Evolutionary conservation across 2,329 filamentous ascomycete genomes (phyloP).

Genomic region (Leptographium flavum): DNA sequence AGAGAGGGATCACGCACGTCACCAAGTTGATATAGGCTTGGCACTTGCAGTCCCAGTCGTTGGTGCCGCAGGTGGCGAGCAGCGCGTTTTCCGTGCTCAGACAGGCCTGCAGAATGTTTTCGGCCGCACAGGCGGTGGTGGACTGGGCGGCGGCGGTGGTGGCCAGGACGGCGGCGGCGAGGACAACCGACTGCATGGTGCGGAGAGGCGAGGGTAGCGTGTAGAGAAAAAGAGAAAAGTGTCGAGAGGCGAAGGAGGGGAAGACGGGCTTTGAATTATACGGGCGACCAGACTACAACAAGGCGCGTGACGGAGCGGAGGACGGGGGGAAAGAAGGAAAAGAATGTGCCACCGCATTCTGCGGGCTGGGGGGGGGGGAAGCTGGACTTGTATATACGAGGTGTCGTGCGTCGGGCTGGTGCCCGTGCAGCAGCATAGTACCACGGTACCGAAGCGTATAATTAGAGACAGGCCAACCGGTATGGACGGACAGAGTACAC

Average conservation of each 20-base stretch:
- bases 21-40: slow-evolving; percentile 27
- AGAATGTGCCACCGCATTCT: background rate
- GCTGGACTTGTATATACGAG: no score
- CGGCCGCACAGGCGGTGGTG: slow-evolving; percentile 8
- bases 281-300: no score
- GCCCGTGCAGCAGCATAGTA: no score
- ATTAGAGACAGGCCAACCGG: no score
- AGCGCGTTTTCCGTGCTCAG: slow-evolving; percentile 21
- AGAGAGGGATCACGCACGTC: slow-evolving; percentile 24
- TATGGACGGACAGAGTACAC: no score
- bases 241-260: background rate
- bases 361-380: no score
- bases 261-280: no score
- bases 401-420: no score
- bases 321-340: background rate
- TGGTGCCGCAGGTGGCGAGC: slow-evolving; percentile 21
- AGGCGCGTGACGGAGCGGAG: background rate
- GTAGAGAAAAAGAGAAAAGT: background rate
- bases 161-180: slow-evolving; percentile 4
- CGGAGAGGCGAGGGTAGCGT: background rate
- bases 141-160: slow-evolving; percentile 5
- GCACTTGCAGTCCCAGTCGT: slow-evolving; percentile 34
- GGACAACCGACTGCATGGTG: slow-evolving; percentile 7
- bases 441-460: no score
- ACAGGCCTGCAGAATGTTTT: slow-evolving; percentile 11